These are phyloP conservation scores for Diaporthe citriasiana DNA, from an alignment of 2,329 filamentous ascomycete species.

Conservation along the genomic window DNA sequence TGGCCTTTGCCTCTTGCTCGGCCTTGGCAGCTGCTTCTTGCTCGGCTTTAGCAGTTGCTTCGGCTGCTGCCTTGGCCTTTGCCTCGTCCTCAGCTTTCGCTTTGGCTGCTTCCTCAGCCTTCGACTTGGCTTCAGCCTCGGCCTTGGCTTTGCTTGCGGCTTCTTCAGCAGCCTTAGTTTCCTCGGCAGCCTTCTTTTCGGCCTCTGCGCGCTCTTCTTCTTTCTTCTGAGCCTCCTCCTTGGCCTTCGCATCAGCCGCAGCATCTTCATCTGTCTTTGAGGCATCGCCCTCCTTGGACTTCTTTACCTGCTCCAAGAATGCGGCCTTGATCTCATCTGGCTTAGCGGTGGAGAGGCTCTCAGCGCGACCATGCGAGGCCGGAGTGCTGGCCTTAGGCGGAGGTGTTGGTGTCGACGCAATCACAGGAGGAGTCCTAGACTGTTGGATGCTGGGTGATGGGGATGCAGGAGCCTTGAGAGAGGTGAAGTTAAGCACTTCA, in stretches of 20 bases:
- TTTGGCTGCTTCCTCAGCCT: slow-evolving; percentile 48
- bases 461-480: slow-evolving; percentile 68
- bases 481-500: slow-evolving; percentile 78
- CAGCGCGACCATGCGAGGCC: slow-evolving; percentile 74
- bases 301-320: slow-evolving; percentile 82
- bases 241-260: slow-evolving; percentile 47
- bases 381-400: slow-evolving; percentile 81
- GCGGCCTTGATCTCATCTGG: slow-evolving; percentile 87
- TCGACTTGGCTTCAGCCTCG: slow-evolving; percentile 50
- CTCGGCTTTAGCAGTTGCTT: slow-evolving; percentile 56
- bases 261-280: slow-evolving; percentile 53
- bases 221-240: slow-evolving; percentile 45
- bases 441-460: slow-evolving; percentile 68
- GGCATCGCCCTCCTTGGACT: slow-evolving; percentile 65
- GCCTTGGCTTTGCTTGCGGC: slow-evolving; percentile 42
- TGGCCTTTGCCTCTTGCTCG: slow-evolving; percentile 51
- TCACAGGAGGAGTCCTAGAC: slow-evolving; percentile 76
- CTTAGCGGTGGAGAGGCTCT: slow-evolving; percentile 78
- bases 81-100: slow-evolving; percentile 47
- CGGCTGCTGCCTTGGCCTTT: slow-evolving; percentile 49
- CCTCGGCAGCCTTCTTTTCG: slow-evolving; percentile 47
- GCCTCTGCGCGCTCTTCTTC: slow-evolving; percentile 47
- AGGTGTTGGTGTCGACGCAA: slow-evolving; percentile 83
- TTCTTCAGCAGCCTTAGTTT: slow-evolving; percentile 49
- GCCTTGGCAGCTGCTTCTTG: slow-evolving; percentile 56